Base-by-base conservation (phyloP, 1,284 basidiomycete genomes). In the Microbotryum silenes-acaulis region DNA sequence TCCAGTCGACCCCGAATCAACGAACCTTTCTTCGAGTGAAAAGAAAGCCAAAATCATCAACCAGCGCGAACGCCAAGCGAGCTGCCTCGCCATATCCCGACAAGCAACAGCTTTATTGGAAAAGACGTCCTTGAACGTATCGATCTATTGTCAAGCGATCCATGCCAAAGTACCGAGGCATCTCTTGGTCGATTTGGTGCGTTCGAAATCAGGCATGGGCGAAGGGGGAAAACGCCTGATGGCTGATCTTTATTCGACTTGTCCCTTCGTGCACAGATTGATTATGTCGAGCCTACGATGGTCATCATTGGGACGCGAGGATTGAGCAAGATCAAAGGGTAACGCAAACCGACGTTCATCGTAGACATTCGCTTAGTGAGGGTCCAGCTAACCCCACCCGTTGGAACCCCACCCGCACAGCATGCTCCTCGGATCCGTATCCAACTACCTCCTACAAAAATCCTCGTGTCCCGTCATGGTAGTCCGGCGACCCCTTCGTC, bases 241-340 rank as follows among this genome's bases (percentile, higher is more conserved):
- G 5, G 5, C 27, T 27, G 27, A 27, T 27, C 27, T 27, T 27
- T 6, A 6, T 27, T 27, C 27, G 27, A 27, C 4, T 5, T 3
- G 27, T 27, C 27, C 27, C 4, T 27, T 27, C 10, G 27, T 14
- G 20, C 14, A 42, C 68, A 87, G 89, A 94, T 97, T 49, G 94
- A 97, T 74, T 86, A 89, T 73, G 81, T 87, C 56, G 86, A 92
- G 65, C 94, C 94, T 1, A 87, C 86, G 4, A 90, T 97, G 86
- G 81, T 94, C 31, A 93, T 98, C 58, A 92, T 97, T 10, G 94
- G 94, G 6, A 94, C 90, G 21, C 85, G 94, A 61, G 94, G 94
- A 63, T 72, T 96, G 33, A 84, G 89, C 27, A 87, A 91, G 71
- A 76, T 97, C 60, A 94, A 94, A 74, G 92, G 90, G 89, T 90